Conservation (phyloP, 495 filamentous ascomycete genomes). For the Penicillium goetzii region DNA sequence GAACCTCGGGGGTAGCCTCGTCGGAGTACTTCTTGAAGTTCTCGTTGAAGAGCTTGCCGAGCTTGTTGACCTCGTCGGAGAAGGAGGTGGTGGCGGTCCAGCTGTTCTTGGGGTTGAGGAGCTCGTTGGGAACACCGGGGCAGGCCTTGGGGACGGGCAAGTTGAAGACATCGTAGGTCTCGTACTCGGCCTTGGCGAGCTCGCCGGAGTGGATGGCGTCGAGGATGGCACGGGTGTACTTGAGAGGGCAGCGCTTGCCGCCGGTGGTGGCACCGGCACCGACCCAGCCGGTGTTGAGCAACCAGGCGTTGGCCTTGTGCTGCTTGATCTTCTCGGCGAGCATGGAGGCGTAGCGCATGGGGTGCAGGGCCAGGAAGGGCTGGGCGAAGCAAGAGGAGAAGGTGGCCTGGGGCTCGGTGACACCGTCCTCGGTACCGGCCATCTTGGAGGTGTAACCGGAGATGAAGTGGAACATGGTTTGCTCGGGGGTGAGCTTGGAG, state of each 20-base stretch:
- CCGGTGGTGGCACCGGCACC: slow-evolving; percentile 93
- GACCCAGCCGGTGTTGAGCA: slow-evolving; percentile 99
- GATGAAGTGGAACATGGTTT: slow-evolving; percentile 99
- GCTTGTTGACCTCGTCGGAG: slow-evolving; percentile 83
- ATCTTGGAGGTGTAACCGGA: slow-evolving; percentile 99
- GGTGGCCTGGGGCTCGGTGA: slow-evolving; percentile 95
- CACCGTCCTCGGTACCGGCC: slow-evolving; percentile 96
- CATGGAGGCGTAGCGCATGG: slow-evolving; percentile 99
- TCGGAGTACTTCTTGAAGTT: slow-evolving; percentile 96
- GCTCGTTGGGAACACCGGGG: slow-evolving; percentile 81
- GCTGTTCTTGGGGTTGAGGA: slow-evolving; percentile 90
- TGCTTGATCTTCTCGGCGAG: slow-evolving; percentile 94
- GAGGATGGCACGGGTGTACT: slow-evolving; percentile 98
- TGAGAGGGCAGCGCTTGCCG: slow-evolving; percentile 97
- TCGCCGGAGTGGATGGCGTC: slow-evolving; percentile 97
- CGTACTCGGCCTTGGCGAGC: slow-evolving; percentile 87
- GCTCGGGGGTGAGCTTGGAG: slow-evolving; percentile 91
- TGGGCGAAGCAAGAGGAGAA: slow-evolving; percentile 99
- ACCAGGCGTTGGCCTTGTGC: slow-evolving; percentile 96
- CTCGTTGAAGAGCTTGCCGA: slow-evolving; percentile 84
- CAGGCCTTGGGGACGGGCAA: slow-evolving; percentile 87
- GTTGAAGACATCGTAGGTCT: slow-evolving; percentile 96
- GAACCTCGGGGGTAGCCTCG: slow-evolving; percentile 79
- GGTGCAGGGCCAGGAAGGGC: slow-evolving; percentile 97
- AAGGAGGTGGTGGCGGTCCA: slow-evolving; percentile 85